Base-by-base conservation (phyloP, 2,329 filamentous ascomycete species). In the Teratosphaeria epicoccoides region DNA sequence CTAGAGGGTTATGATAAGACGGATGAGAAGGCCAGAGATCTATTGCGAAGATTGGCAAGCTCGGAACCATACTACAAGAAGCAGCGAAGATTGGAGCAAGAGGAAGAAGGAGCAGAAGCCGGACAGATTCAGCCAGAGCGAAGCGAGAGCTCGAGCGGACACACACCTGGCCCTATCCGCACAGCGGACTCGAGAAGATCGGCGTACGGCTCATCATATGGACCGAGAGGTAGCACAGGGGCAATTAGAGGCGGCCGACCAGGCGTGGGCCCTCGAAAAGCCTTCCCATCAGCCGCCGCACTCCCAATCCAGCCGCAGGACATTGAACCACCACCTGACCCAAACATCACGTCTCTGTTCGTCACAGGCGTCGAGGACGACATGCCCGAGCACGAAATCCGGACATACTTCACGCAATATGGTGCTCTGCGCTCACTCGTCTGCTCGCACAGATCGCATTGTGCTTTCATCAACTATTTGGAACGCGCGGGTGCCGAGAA, bases 31-130 rank as follows among this genome's bases (percentile, higher is more conserved):
- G 93, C 90, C 2, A 80, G 91, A 52, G 93, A 98, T 61, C 73
- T 98, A 11, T 69, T 98, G 53, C 79, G 88, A 58, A 78, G 88
- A 50, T 73, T 98, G 44, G 94, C 94, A 4, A 85, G 87, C 57
- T 96, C 88, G 67, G 91, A 97, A 66, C 93, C 93, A 0, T 97
- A 97, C 68, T 94, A 95, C 69, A 85, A 90, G 64, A 94, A 93
- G 64, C 88, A 90, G 50, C 80, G 87, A 55, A 46, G 17, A 24
- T 46, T 46, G 24, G 44, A 24, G 20, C 75, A 95, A 45, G 87
- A 88, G 61, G 70, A 71, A 51, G 79, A 82, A 59, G 73, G 63
- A 6, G 73, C 68, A 49, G 68, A 70, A 52, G 68, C 53, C 55
- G 71, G 59, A 52, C 71, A 65, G 65, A 71, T 71, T 67, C 68